Base-by-base conservation (phyloP, 169 alveolate species). In the Perkinsus chesapeaki region DNA sequence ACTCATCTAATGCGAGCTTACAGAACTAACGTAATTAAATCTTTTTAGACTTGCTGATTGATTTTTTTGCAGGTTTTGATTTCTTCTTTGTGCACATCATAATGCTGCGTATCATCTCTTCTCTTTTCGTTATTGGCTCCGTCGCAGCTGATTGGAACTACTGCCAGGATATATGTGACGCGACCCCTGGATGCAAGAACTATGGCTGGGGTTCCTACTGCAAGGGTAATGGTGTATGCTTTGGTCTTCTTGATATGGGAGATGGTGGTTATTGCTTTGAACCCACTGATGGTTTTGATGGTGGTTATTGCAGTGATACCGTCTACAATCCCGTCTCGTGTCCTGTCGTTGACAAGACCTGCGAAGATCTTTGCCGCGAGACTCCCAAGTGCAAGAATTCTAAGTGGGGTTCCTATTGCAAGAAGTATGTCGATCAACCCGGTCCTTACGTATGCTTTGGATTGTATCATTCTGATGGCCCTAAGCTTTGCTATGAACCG, bases 341-440 rank as follows among this genome's bases (percentile, higher is more conserved):
- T 23, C 82, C 82, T 1, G 82, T 60, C 36, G 82, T 60, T 60
- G 82, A 60, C 27, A 60, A 60, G 82, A 60, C 82, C 31, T 60
- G 82, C 27, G 82, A 60, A 34, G 82, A 60, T 60, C 82, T 60
- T 60, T 60, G 82, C 82, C 37, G 37, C 3, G 82, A 60, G 82
- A 60, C 82, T 34, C 82, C 82, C 82, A 60, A 60, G 82, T 60
- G 82, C 82, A 60, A 60, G 82, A 60, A 60, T 60, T 60, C 82
- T 16, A 60, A 60, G 82, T 60, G 82, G 82, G 82, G 82, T 12
- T 60, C 82, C 36, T 60, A 60, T 23, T 60, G 82, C 82, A 60
- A 60, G 82, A 60, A 60, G 3, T 60, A 60, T 60, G 82, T 60
- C 82, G 82, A 16, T 16, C 82, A 60, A 34, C 82, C 82, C 31